Evolutionary conservation across 2,329 filamentous ascomycete species (phyloP).

Genomic region (Cladosporium oxysporum): DNA sequence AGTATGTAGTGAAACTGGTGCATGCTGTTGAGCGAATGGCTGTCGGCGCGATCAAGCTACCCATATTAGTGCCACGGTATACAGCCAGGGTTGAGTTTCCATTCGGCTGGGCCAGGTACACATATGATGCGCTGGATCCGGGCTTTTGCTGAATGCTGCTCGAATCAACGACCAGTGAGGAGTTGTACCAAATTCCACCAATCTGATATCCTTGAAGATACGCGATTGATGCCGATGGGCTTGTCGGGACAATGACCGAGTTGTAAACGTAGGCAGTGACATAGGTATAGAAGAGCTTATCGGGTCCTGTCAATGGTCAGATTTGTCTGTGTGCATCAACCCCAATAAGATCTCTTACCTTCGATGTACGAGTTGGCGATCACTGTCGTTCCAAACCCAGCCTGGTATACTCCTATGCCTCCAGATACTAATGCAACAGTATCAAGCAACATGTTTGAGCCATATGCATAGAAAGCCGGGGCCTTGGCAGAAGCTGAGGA

Average conservation of each 20-base stretch:
- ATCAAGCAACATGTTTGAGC: conserved; percentile 48
- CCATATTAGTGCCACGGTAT: conserved; percentile 44
- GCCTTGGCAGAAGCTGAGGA: conserved; percentile 28
- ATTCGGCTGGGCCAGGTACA: conserved; percentile 48
- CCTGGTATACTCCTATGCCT: conserved; percentile 36
- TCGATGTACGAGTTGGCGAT: conserved; percentile 17
- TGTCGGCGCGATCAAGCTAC: conserved; percentile 40
- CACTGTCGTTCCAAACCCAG: conserved; percentile 33
- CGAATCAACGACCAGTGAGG: conserved; percentile 18
- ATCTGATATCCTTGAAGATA: conserved; percentile 23
- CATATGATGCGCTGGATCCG: conserved; percentile 38
- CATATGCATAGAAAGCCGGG: conserved; percentile 39
- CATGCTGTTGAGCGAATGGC: conserved; percentile 39
- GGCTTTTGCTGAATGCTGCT: conserved; percentile 20
- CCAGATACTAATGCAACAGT: conserved; percentile 47
- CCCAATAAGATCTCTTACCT: neutral
- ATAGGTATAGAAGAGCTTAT: conserved; percentile 47
- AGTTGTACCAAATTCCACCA: conserved; percentile 22
- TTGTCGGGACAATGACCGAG: conserved; percentile 46
- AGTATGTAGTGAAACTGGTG: conserved; percentile 27
- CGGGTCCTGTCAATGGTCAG: conserved; percentile 41
- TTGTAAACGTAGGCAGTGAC: conserved; percentile 47
- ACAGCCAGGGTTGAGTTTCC: conserved; percentile 44
- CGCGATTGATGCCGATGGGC: conserved; percentile 24
- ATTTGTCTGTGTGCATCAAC: neutral